Evolutionary conservation across 192 early-diverging fungal genomes (phyloP).

Genomic region (Coemansia interrupta): DNA sequence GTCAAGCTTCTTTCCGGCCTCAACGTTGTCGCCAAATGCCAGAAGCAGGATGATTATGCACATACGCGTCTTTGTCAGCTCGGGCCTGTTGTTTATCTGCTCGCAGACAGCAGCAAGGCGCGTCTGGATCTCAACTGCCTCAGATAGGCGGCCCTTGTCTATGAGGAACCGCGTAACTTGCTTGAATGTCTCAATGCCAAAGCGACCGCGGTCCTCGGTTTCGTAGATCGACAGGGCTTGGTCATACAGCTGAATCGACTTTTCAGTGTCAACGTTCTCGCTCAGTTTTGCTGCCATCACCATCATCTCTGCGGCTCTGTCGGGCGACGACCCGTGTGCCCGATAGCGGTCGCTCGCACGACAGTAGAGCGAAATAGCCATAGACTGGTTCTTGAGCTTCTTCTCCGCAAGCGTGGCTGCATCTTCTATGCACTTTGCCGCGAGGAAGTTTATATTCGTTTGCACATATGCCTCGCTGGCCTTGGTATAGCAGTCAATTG

Average conservation of each 20-base stretch:
- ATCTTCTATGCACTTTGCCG: constrained; percentile 32
- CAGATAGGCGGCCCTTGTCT: constrained; percentile 23
- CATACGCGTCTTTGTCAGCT: constrained; percentile 34
- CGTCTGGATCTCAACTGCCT: constrained; percentile 27
- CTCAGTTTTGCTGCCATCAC: constrained; percentile 38
- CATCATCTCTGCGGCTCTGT: constrained; percentile 44
- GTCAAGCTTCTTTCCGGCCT: constrained; percentile 39
- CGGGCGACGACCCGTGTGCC: constrained; percentile 39
- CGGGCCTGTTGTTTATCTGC: constrained; percentile 34
- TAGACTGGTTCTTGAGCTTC: constrained; percentile 29
- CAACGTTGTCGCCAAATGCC: constrained; percentile 44
- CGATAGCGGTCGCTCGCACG: constrained; percentile 45
- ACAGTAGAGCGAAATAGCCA: constrained; percentile 24
- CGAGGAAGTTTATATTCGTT: constrained; percentile 34
- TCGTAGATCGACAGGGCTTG: constrained; percentile 42
- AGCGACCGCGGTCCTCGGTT: constrained; percentile 41
- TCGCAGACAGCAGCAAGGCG: constrained; percentile 37
- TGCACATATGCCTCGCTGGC: constrained; percentile 41
- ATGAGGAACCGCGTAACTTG: constrained; percentile 25
- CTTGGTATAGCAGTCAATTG: constrained; percentile 31
- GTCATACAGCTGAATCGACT: constrained; percentile 36
- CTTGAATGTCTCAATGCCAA: constrained; percentile 39
- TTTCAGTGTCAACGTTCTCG: constrained; percentile 31
- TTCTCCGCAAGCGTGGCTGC: constrained; percentile 31
- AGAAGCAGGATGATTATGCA: constrained; percentile 31